Conservation (phyloP, 2,329 filamentous ascomycete species). For the Tympanopsis confertula region DNA sequence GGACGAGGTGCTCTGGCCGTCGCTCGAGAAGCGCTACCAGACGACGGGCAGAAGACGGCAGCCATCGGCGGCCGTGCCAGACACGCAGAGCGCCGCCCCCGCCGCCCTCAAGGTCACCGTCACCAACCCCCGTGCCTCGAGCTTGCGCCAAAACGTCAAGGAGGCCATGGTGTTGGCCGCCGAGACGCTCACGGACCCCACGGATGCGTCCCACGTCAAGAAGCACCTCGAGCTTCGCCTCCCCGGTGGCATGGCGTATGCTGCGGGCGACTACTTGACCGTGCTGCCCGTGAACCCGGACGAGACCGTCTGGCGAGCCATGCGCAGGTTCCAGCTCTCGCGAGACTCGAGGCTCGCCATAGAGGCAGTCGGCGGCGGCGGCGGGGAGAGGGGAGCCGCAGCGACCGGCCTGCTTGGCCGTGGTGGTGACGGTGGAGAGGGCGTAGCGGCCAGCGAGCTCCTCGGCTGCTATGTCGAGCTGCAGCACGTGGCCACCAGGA, state of each 20-base stretch:
- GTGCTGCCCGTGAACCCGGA: conserved; percentile 61
- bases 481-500: conserved; percentile 54
- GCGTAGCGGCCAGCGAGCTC: conserved; percentile 48
- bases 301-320: conserved; percentile 47
- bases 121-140: conserved; percentile 38
- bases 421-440: not conserved
- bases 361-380: conserved; percentile 23
- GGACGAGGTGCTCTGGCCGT: conserved; percentile 41
- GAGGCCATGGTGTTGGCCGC: conserved; percentile 46
- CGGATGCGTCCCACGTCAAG: conserved; percentile 39
- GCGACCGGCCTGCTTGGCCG: not conserved
- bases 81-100: conserved; percentile 5
- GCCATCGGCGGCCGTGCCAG: conserved; percentile 8
- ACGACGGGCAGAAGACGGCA: conserved; percentile 5
- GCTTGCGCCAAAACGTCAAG: conserved; percentile 50
- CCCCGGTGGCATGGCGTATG: conserved; percentile 53
- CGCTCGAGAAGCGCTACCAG: conserved; percentile 30
- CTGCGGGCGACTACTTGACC: conserved; percentile 66
- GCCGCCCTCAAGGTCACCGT: conserved; percentile 33
- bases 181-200: conserved; percentile 32
- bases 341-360: conserved; percentile 61
- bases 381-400: too few relatives aligned
- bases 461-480: conserved; percentile 65
- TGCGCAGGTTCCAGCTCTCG: conserved; percentile 53
- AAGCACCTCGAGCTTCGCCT: conserved; percentile 57